Conservation (phyloP, 202 grass and related monocot species). For the Panicum hallii region DNA sequence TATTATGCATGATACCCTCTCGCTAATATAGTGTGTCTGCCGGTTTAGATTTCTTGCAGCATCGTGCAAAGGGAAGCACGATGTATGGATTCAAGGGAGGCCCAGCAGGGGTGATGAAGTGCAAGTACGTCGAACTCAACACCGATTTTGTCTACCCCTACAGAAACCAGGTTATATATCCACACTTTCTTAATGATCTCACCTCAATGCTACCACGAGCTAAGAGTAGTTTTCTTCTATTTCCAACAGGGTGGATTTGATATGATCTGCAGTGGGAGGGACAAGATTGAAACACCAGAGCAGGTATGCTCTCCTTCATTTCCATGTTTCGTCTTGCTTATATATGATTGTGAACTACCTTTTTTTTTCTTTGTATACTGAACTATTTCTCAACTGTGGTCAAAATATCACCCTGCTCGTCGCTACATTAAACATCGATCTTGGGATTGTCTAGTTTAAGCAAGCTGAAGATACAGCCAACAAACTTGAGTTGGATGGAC, state of each 20-base stretch:
- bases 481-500: conserved; percentile 91
- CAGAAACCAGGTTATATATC: conserved; percentile 81
- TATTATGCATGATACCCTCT: background rate
- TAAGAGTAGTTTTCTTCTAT: conserved; percentile 8
- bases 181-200: background rate
- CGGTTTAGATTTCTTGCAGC: conserved; percentile 75
- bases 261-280: conserved; percentile 99
- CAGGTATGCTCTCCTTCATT: conserved; percentile 54
- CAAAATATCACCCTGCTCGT: background rate
- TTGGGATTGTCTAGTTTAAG: conserved; percentile 68
- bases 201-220: too few species aligned
- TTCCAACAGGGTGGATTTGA: conserved; percentile 87
- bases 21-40: conserved; percentile 1
- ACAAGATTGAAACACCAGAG: conserved; percentile 99
- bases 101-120: conserved; percentile 92
- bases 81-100: conserved; percentile 96
- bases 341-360: background rate
- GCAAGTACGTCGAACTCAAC: conserved; percentile 86
- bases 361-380: conserved; percentile 17
- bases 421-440: background rate
- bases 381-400: conserved; percentile 2
- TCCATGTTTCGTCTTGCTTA: background rate
- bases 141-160: conserved; percentile 90
- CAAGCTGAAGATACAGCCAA: conserved; percentile 90
- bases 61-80: conserved; percentile 70